Evolutionary conservation across 2,329 filamentous ascomycete species (phyloP).

Genomic region (Aureobasidium sp.): DNA sequence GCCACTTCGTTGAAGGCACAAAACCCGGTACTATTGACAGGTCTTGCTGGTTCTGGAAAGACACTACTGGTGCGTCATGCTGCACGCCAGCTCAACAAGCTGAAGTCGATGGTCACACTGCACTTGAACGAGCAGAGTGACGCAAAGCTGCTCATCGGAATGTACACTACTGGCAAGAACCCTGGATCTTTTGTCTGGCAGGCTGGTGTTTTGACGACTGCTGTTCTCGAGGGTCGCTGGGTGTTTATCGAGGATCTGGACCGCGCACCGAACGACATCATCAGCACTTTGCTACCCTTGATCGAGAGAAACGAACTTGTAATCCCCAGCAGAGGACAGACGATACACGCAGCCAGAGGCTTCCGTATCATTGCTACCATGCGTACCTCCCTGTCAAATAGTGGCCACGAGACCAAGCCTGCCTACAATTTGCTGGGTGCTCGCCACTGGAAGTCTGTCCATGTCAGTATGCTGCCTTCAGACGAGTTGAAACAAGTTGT

Average conservation of each 20-base stretch:
- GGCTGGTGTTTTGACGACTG: conserved; percentile 85
- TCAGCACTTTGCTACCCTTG: conserved; percentile 84
- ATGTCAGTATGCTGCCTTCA: conserved; percentile 56
- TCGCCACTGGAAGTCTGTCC: conserved; percentile 77
- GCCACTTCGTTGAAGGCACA: conserved; percentile 57
- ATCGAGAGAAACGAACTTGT: conserved; percentile 88
- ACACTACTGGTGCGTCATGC: conserved; percentile 77
- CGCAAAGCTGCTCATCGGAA: conserved; percentile 87
- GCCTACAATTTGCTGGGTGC: conserved; percentile 65
- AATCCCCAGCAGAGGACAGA: conserved; percentile 82
- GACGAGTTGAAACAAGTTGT: conserved; percentile 70
- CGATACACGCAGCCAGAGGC: conserved; percentile 68
- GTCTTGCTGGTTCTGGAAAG: conserved; percentile 81
- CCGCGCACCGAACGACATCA: conserved; percentile 85
- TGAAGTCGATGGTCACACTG: conserved; percentile 78
- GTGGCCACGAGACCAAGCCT: conserved; percentile 63
- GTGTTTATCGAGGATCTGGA: conserved; percentile 96
- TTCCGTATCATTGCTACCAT: conserved; percentile 92
- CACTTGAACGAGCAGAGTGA: conserved; percentile 98
- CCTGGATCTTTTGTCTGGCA: conserved; percentile 90
- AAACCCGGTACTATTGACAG: conserved; percentile 71
- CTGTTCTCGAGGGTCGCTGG: conserved; percentile 90
- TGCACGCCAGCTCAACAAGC: conserved; percentile 69
- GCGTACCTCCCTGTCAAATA: conserved; percentile 57
- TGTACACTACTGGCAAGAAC: conserved; percentile 82